Conservation (phyloP, 495 filamentous ascomycete species). For the Penicillium angulare region DNA sequence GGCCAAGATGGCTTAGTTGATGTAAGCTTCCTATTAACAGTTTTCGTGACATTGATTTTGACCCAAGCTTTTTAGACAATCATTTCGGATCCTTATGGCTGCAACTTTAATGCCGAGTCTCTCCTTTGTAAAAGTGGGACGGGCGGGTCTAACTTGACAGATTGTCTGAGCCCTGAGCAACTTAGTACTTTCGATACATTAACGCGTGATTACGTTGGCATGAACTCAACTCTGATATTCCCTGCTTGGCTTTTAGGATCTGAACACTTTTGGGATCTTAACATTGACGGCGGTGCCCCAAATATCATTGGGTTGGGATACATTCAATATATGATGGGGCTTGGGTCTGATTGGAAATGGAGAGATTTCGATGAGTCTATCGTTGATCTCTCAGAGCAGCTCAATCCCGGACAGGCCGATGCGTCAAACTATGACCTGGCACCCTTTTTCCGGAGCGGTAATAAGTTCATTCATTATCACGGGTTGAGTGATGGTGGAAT, state of each 20-base stretch:
- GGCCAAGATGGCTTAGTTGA: conserved; percentile 51
- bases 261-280: background rate
- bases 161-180: conserved; percentile 51
- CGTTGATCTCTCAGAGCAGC: conserved; percentile 27
- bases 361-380: conserved; percentile 5
- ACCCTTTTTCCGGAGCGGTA: conserved; percentile 44
- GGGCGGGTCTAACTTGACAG: background rate
- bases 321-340: conserved; percentile 14
- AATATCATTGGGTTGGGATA: background rate
- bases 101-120: conserved; percentile 46
- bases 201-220: conserved; percentile 41
- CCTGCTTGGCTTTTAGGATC: background rate
- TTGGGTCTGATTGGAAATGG: conserved; percentile 3
- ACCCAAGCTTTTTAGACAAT: conserved; percentile 37
- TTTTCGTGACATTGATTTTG: too few species aligned
- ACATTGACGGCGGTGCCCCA: background rate
- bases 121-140: conserved; percentile 14
- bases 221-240: conserved; percentile 15
- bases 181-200: conserved; percentile 45
- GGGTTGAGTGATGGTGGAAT: conserved; percentile 44
- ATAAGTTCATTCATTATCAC: conserved; percentile 57
- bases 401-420: conserved; percentile 37
- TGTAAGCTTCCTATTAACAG: conserved; percentile 2
- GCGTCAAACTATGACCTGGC: conserved; percentile 49
- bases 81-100: conserved; percentile 48